Evolutionary conservation across 2,329 filamentous ascomycete species (phyloP).

Genomic region (Fusarium sp.): DNA sequence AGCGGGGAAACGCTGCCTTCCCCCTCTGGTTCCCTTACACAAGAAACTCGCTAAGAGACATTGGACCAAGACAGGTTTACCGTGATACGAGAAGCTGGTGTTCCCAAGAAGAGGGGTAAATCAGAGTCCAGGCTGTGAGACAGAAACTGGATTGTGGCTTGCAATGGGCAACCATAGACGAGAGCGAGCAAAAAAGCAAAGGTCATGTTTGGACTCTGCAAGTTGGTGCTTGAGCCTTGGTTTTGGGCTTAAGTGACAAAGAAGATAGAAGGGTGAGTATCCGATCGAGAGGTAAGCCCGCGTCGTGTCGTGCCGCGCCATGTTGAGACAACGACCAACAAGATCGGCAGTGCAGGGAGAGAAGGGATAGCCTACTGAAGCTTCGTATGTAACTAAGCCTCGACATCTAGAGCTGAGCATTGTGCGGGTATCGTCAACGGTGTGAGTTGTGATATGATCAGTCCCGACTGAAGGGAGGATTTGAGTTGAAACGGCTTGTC

Average conservation of each 20-base stretch:
- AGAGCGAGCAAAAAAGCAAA: not conserved
- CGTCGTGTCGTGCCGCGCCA: slow-evolving; percentile 13
- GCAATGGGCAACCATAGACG: slow-evolving; percentile 9
- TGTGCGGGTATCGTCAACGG: not conserved
- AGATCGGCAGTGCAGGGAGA: slow-evolving; percentile 10
- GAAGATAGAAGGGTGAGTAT: not conserved
- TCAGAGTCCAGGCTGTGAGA: slow-evolving; percentile 11
- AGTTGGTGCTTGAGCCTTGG: slow-evolving; percentile 9
- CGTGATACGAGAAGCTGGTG: not conserved
- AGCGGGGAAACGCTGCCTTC: not conserved
- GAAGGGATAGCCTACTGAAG: not conserved
- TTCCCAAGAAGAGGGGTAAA: slow-evolving; percentile 4
- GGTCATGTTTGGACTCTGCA: slow-evolving; percentile 1
- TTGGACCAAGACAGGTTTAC: not conserved
- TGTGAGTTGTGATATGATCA: not conserved
- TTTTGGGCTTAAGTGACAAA: slow-evolving; percentile 2
- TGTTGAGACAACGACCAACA: slow-evolving; percentile 15
- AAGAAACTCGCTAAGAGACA: slow-evolving; percentile 8
- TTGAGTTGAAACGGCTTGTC: slow-evolving; percentile 1
- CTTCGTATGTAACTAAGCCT: not conserved
- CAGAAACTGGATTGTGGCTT: slow-evolving; percentile 18
- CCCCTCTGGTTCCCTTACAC: not conserved
- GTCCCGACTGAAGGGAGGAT: not conserved
- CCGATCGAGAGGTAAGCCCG: slow-evolving; percentile 24
- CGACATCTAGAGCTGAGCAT: not conserved